Evolutionary conservation across 768 basidiomycete genomes (phyloP), one percentile per base, ranked within the genome.

Genomic region (Agaricus bisporus): DNA sequence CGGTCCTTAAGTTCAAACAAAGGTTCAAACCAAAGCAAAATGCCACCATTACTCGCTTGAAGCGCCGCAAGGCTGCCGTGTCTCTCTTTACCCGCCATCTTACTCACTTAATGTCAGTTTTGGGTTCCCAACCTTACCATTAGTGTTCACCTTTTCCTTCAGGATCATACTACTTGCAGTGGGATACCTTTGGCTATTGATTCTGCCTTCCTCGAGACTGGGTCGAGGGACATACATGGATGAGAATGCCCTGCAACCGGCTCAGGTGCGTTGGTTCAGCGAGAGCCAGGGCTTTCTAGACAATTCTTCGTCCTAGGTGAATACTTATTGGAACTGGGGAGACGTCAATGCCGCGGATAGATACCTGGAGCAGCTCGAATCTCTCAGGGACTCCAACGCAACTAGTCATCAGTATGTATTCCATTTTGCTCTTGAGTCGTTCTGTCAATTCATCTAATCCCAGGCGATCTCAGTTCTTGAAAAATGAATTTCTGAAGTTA

Each of bases 241-340:
- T 66, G 97, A 99, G 71, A 97, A 98, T 66, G 95, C 97, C 1
- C 70, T 99, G 17, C 91, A 95, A 62, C 95, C 97, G 9, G 86
- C 81, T 5, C 93, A 95, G 74, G 95, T 95, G 60, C 46, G 61
- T 10, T n/a, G 38, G 11, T 6, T 32, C 37, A 15, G 46, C 15
- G 22, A 26, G 9, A 41, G 49, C 11, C 39, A 10, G 8, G 18
- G 11, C 17, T 35, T 29, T 18, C n/a, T 22, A 9, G 22, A 17
- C 25, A 14, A 45, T 15, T 45, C 35, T 22, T 51, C 28, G 8
- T 35, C 53, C 17, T 51, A 98, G 93, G 95, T 97, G 18, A 90
- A 84, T 52, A 92, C 90, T 10, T 83, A 93, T 64, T 98, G 89
- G 85, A 80, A 80, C 60, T 98, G 95, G 97, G 80, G 72, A 46